Evolutionary conservation across 108 stramenopile species (phyloP).

Genomic region (Chaetoceros tenuissimus): DNA sequence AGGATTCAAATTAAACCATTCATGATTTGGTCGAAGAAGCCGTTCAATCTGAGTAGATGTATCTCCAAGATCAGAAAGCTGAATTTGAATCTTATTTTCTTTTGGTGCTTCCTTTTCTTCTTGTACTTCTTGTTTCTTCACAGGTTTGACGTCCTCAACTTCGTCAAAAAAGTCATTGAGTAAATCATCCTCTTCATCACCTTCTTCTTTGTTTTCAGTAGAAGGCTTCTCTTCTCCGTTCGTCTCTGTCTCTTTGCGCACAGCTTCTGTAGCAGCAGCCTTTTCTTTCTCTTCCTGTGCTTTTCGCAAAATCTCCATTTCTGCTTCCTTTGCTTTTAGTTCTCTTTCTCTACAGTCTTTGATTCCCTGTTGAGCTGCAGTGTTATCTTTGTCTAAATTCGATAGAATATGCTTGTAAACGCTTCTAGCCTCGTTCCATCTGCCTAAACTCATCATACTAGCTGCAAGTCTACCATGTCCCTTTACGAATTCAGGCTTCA

Average conservation of each 20-base stretch:
- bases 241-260: background rate
- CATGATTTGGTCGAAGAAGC: conserved; percentile 59
- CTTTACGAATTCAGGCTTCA: conserved; percentile 40
- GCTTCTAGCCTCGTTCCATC: conserved; percentile 48
- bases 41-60: conserved; percentile 69
- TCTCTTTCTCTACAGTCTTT: conserved; percentile 47
- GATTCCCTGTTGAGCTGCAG: conserved; percentile 51
- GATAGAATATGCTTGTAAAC: conserved; percentile 45
- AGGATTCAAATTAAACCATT: conserved; percentile 86
- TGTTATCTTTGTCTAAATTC: conserved; percentile 41
- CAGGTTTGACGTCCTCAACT: conserved; percentile 62
- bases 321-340: conserved; percentile 19
- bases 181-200: conserved; percentile 44
- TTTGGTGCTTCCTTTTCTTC: conserved; percentile 14
- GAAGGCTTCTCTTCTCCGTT: conserved; percentile 8
- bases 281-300: conserved; percentile 9
- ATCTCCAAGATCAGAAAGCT: conserved; percentile 55
- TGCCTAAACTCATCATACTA: conserved; percentile 55
- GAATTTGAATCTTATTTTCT: conserved; percentile 59
- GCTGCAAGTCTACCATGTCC: conserved; percentile 71
- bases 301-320: conserved; percentile 15
- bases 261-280: background rate
- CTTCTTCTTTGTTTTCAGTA: conserved; percentile 15
- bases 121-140: conserved; percentile 11
- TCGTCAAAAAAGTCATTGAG: conserved; percentile 81